Evolutionary conservation across 257 asterid species (phyloP), one percentile per base, ranked within the genome.

Genomic region (Catharanthus roseus): DNA sequence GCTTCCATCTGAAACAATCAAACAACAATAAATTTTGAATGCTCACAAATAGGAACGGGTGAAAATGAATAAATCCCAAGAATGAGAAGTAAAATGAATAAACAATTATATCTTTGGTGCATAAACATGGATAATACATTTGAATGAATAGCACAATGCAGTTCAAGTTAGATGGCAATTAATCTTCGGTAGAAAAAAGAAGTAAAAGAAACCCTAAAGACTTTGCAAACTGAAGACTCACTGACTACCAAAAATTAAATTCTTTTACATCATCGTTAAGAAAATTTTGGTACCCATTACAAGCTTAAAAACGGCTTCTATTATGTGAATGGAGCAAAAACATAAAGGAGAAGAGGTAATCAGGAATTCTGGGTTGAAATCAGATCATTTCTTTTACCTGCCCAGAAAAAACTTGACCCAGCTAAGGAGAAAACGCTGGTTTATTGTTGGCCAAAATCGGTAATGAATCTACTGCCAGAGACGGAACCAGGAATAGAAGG

Each of bases 1-100:
- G 70, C 88, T 78, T 91, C 92, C 90, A 88, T 86, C 87, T 82
- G 64, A 79, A 81, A 65, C 62, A 7, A 34, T 33, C 13, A 62
- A 15, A 34, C 47, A 34, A 62, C 21, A 3, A 62, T 18, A 34
- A 10, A 60, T 60, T 13, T 45, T 18, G 19, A 45, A 45, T 45
- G 51, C 51, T 19, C 51, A 45, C 0, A 11, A 45, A 45, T 11
- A 1, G 19, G 51, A 12, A n/a, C n/a, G n/a, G 51, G 10, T 3
- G 10, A 45, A 45, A 13, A 6, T 6, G 13, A 58, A 58, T 13
- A 19, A 58, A 58, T 55, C 62, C 9, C 24, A 49, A 49, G 12
- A 15, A 23, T 13, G 4, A 57, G 39, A 57, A 16, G 36, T 28
- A 28, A 56, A 58, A 58, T 18, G 26, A 61, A 15, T 19, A 61